phyloP scores from a whole-genome alignment of 352 stramenopile genomes.

The Phytophthora idaei region DNA sequence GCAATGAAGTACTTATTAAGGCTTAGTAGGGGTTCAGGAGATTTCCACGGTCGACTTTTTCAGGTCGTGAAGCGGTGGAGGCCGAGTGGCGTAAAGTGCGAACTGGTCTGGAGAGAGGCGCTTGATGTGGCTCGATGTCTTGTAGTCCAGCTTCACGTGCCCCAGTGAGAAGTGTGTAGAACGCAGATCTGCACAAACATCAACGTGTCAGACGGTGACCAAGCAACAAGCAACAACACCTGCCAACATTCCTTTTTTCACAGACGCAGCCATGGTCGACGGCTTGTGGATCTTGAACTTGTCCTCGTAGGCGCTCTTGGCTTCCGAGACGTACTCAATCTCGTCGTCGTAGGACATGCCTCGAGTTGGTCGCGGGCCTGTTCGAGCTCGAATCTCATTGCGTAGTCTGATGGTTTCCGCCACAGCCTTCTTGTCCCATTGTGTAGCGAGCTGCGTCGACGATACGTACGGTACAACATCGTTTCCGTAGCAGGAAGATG shows the following conservation, averaged over 20 bases:
- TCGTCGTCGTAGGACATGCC: conserved; percentile 82
- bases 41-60: conserved; percentile 81
- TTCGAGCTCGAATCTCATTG: conserved; percentile 73
- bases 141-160: conserved; percentile 70
- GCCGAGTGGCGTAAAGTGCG: conserved; percentile 48
- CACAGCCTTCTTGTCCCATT: conserved; percentile 66
- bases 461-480: conserved; percentile 61
- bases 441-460: conserved; percentile 69
- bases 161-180: conserved; percentile 79
- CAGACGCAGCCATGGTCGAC: conserved; percentile 72
- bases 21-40: conserved; percentile 22
- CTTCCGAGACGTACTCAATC: conserved; percentile 78
- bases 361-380: conserved; percentile 52
- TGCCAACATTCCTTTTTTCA: conserved; percentile 66
- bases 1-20: too few relatives aligned
- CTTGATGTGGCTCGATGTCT: conserved; percentile 70
- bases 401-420: conserved; percentile 61
- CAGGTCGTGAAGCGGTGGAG: conserved; percentile 59
- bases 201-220: neutral
- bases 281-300: conserved; percentile 75
- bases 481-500: conserved; percentile 60
- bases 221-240: conserved; percentile 14
- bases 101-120: conserved; percentile 65
- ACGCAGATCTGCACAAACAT: conserved; percentile 58
- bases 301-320: conserved; percentile 74